Base-by-base conservation (phyloP, 257 asterid species). In the Pogostemon cablin region DNA sequence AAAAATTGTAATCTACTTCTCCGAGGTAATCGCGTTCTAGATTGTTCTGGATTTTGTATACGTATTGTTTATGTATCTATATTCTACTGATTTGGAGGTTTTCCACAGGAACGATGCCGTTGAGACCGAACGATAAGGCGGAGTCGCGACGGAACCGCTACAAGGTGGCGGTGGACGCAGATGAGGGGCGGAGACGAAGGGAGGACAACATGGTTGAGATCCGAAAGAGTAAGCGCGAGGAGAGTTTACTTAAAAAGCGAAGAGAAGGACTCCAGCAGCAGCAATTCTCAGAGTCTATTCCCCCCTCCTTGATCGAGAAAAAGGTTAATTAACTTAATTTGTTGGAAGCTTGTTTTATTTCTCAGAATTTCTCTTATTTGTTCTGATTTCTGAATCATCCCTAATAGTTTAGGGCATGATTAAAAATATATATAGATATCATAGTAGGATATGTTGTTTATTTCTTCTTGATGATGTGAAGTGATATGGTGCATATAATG, bases 141-240 rank as follows among this genome's bases (percentile, higher is more conserved):
- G 98, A 93, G 81, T 97, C 80, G 68, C 87, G 98, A 69, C 83
- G 95, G 74, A 93, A 80, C 86, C 87, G 96, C 40, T 93, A 93
- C 91, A 93, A 93, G 87, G 97, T 90, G 67, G 91, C 95, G 50
- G 98, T 90, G 61, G 98, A 93, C 44, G 98, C 96, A 11, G 98
- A 93, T 15, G 98, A 93, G 73, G 98, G 98, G 9, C 84, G 98
- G 46, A 73, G 98, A 9, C 83, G 97, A 80, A 85, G 98, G 81
- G 98, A 88, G 85, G 98, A 93, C 50, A 90, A 88, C 53, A 82
- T 90, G 97, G 98, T 93, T 73, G 98, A 93, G 96, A 93, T 92
- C 86, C 96, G 97, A 2, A 92, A 92, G 82, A 88, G 61, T 68
- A 90, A 87, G 85, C 95, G 98, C 49, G 97, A 92, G 84, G 97